phyloP scores from a whole-genome alignment of 495 filamentous ascomycete genomes.

The Chaetomium fimeti region DNA sequence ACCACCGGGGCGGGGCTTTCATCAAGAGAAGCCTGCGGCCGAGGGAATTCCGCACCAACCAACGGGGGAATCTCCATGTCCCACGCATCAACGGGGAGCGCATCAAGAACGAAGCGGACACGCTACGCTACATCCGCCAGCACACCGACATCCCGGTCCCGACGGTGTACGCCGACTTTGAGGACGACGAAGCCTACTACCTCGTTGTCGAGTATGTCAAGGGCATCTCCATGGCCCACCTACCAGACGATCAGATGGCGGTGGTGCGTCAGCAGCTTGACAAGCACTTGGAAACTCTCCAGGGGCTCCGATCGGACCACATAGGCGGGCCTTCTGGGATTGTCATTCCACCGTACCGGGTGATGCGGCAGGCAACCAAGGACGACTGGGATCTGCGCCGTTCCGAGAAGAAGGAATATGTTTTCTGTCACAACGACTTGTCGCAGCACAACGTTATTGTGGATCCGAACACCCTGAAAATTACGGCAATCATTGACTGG shows the following conservation, averaged over 20 bases:
- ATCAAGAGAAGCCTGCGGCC: constrained; percentile 18
- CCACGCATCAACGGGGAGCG: constrained; percentile 4
- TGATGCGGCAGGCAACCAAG: background rate
- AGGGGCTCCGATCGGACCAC: constrained; percentile 1
- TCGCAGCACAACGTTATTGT: constrained; percentile 19
- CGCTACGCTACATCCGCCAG: background rate
- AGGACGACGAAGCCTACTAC: constrained; percentile 21
- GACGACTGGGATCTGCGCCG: background rate
- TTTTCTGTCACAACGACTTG: constrained; percentile 18
- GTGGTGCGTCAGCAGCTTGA: constrained; percentile 12
- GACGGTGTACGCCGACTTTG: constrained; percentile 6
- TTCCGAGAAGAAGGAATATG: constrained; percentile 1
- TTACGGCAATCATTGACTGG: constrained; percentile 19
- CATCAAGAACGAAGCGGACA: constrained; percentile 7
- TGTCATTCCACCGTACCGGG: constrained; percentile 12
- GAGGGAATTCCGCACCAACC: background rate
- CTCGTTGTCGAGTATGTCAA: constrained; percentile 6
- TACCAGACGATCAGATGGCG: background rate
- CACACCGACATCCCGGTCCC: constrained; percentile 17
- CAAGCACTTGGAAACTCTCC: constrained; percentile 5
- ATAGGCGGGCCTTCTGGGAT: background rate
- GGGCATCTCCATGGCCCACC: constrained; percentile 7
- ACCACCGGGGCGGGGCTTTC: background rate
- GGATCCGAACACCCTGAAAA: constrained; percentile 16
- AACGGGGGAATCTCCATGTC: background rate